Evolutionary conservation across 2,329 filamentous ascomycete species (phyloP).

Genomic region (Nemania bipapillata): DNA sequence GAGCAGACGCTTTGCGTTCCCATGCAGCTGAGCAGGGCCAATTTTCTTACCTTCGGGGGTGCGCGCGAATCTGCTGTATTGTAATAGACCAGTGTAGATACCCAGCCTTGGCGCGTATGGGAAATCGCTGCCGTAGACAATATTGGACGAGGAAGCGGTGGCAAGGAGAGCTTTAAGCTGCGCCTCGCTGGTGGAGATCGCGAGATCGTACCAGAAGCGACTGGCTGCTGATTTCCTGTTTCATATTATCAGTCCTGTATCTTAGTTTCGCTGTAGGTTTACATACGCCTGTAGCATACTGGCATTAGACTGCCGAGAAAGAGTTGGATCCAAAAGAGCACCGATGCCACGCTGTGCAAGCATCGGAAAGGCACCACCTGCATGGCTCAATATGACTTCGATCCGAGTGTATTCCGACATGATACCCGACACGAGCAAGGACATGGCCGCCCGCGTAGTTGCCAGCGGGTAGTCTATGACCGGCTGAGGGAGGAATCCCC

Average conservation of each 20-base stretch:
- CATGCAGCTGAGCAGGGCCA: background rate
- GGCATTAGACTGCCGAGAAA: background rate
- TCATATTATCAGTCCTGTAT: background rate
- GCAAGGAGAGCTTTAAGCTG: background rate
- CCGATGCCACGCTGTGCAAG: background rate
- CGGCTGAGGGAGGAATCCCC: background rate
- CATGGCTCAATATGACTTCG: background rate
- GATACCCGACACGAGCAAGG: background rate
- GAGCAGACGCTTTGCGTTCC: background rate
- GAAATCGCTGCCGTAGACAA: background rate
- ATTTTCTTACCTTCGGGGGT: background rate
- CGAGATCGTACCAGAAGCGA: slow-evolving; percentile 2
- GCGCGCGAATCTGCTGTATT: background rate
- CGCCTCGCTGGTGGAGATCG: background rate
- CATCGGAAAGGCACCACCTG: background rate
- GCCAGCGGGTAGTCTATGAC: background rate
- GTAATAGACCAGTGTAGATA: background rate
- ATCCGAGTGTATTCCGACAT: background rate
- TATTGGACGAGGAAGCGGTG: background rate
- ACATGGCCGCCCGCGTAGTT: slow-evolving; percentile 1
- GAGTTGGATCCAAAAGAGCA: background rate
- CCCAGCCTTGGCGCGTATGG: background rate
- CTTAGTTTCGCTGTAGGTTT: background rate
- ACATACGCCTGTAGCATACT: background rate
- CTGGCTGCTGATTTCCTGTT: background rate